Percentiles rank a stretch among this genome's conserved stretches.
Evolutionary conservation across 768 basidiomycete species (phyloP).

Genomic region (Phanerodontia chrysosporium): DNA sequence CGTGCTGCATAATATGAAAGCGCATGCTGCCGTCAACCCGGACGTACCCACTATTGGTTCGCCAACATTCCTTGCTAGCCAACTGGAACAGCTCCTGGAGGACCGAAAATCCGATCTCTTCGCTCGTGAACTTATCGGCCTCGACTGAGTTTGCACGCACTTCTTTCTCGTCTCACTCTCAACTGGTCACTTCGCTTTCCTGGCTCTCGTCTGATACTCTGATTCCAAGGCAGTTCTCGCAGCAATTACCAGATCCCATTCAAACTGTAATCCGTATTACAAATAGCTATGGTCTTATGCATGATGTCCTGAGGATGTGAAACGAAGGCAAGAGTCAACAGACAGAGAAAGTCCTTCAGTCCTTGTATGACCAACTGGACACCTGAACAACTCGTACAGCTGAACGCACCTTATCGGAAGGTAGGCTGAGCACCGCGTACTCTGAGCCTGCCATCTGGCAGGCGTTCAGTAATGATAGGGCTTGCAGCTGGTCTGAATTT

Average conservation of each 20-base stretch:
- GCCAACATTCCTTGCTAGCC: constrained; percentile 44
- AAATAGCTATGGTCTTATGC: not conserved
- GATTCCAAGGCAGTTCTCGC: too few species aligned
- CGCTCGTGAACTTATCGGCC: constrained; percentile 42
- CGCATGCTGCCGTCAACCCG: constrained; percentile 46
- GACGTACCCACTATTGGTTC: constrained; percentile 42
- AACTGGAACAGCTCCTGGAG: constrained; percentile 43
- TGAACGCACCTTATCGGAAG: constrained; percentile 9
- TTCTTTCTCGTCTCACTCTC: not conserved
- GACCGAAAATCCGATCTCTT: constrained; percentile 46
- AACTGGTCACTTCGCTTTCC: not conserved
- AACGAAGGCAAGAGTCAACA: not conserved
- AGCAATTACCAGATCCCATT: too few species aligned
- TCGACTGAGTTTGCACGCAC: not conserved
- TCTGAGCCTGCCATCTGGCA: constrained; percentile 65
- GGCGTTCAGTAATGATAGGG: constrained; percentile 71
- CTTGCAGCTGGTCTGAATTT: constrained; percentile 84
- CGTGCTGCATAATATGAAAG: constrained; percentile 53
- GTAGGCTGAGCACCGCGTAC: constrained; percentile 63
- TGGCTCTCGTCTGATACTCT: too few species aligned
- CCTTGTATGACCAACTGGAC: not conserved
- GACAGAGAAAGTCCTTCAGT: not conserved
- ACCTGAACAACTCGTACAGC: too few species aligned
- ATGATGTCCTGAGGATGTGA: not conserved
- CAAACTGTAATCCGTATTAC: not conserved